Evolutionary conservation across 1,284 basidiomycete species (phyloP), one percentile per base, ranked within the genome.

Genomic region (Clitocybe nebularis): DNA sequence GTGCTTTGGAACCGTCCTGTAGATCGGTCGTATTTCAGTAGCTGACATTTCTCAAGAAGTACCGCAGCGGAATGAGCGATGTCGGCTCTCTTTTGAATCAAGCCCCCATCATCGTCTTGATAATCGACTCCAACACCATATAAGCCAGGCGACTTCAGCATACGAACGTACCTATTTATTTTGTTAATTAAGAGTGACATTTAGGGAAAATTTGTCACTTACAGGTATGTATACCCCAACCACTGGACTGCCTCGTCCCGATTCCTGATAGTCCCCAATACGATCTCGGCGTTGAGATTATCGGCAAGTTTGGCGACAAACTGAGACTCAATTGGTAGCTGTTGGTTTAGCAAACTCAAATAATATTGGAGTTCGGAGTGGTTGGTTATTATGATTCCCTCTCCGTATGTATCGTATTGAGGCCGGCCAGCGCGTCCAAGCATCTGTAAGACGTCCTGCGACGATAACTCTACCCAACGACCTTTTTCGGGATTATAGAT

Each of bases 401-500:
- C 95, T 29, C 96, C 96, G 56, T 81, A 94, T 0, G 93, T 97
- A 63, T 99, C 96, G 68, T 89, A 98, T 62, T 99, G 94, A 7
- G 96, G 96, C 44, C 96, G 84, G 62, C 96, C 96, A 5, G 96
- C 96, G 60, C 95, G 85, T 40, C 96, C 96, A 4, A 99, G 84
- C 96, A 99, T 99, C 68, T 99, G 96, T 4, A 99, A 72, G 5
- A 98, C 93, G 58, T 99, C 96, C 64, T 99, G 95, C 0, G 90
- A 87, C 0, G 93, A 96, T 8, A 99, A 68, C 63, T 99, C 96
- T 5, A 89, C 85, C 96, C 95, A 99, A 5, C 90, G 84, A 16
- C 96, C 96, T 68, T 99, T 97, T 65, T 96, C 94, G 0, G 96
- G 96, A 62, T 97, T 97, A 72, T 99, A 99, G 50, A 99, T 94